Evolutionary conservation across 2,329 filamentous ascomycete species (phyloP), one percentile per base, ranked within the genome.

Genomic region (Alternaria burnsii): DNA sequence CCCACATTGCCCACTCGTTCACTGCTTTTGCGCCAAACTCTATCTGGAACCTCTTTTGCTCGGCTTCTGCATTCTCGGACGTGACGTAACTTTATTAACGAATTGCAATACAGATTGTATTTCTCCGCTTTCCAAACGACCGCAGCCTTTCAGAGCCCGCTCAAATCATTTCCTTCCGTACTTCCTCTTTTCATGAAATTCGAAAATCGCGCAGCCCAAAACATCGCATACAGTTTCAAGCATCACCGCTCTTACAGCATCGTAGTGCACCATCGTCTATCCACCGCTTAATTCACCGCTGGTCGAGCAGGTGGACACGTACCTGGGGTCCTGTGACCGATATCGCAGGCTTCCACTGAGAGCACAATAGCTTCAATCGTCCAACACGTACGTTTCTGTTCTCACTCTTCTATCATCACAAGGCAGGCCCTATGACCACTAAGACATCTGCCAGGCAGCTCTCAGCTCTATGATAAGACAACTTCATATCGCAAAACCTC

Each of bases 211-310:
- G 47, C 10, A 40, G 24, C 20, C n/a, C 18, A 44, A 44, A 12
- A 42, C 28, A 36, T 18, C 22, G 28, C 32, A 26, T 51, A n/a
- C 18, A 50, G 20, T 40, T 46, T 52, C 16, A 4, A 28, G 22
- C 30, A n/a, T 53, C 24, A 22, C 42, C 24, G n/a, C 11, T 38
- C 40, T 20, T 30, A 18, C 52, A 34, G 34, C 8, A 32, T 20
- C 59, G 52, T 41, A 51, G 40, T 53, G 57, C 53, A 28, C 8
- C 22, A 20, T 20, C 22, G 51, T 16, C 38, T n/a, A 42, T 54
- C 42, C 57, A 42, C 58, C 44, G 56, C 59, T 58, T 32, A 34
- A 62, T 47, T 55, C 58, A 62, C 62, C 58, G 66, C 61, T 59
- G 18, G 16, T 40, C 20, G 20, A 48, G 36, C 30, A 48, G 47